phyloP scores from a whole-genome alignment of 1,284 basidiomycete genomes.

The Tilletia setariae region DNA sequence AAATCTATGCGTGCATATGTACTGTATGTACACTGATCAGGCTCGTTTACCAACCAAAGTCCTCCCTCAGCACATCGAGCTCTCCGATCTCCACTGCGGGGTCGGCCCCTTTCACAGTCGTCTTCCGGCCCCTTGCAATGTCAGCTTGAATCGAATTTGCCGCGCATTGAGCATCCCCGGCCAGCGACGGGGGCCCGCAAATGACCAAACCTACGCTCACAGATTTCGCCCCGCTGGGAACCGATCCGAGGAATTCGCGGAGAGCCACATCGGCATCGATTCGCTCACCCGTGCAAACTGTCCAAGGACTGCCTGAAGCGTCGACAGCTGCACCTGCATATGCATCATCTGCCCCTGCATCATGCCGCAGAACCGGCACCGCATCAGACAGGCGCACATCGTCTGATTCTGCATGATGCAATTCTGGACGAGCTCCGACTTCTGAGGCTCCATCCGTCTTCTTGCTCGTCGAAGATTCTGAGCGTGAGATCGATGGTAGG shows the following conservation, averaged over 20 bases:
- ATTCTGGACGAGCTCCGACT: background rate
- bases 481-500: background rate
- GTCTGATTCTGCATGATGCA: background rate
- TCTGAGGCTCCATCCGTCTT: background rate
- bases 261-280: background rate
- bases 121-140: background rate
- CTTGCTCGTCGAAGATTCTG: background rate
- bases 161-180: background rate
- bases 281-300: background rate
- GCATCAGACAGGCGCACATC: background rate
- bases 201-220: background rate
- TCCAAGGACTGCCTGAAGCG: background rate
- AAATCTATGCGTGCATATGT: too few species aligned
- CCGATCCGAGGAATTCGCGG: background rate
- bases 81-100: background rate
- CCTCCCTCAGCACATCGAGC: background rate
- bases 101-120: background rate
- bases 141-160: background rate
- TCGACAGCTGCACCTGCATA: background rate
- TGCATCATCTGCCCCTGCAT: background rate
- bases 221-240: background rate
- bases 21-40: background rate
- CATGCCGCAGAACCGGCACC: background rate
- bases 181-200: background rate
- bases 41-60: conserved; percentile 10